Base-by-base conservation (phyloP, 2,329 filamentous ascomycete species). In the Fragosphaeria purpurea region DNA sequence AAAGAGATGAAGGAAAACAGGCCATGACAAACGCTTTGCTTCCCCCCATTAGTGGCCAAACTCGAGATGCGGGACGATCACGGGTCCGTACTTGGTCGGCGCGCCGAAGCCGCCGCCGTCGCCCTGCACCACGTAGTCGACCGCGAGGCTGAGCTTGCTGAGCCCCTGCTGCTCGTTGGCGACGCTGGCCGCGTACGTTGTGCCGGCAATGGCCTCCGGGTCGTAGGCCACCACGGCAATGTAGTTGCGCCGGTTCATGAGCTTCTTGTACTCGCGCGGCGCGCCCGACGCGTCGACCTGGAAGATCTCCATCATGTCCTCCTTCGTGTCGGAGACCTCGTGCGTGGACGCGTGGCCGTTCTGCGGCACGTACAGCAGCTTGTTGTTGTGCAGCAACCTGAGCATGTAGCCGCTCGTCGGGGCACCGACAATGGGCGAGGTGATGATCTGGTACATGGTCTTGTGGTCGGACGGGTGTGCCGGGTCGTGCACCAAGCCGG, bases 291-390 rank as follows among this genome's bases (percentile, higher is more conserved):
- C 88, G 60, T 98, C 93, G 7, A 85, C 87, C 61, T 93, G 88
- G 77, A 98, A 98, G 58, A 98, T 94, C 72, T 98, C 93, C 86
- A 98, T 95, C 93, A 98, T 98, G 69, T 98, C 93, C 67, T 98
- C 93, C 68, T 98, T 97, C 44, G 93, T 98, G 65, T 98, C 93
- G 2, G 83, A 86, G 1, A 86, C 77, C 56, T 83, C 78, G 54
- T 88, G 80, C 2, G 76, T 85, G 1, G 85, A 83, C 57, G 80
- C 79, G 51, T 88, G 82, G 1, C 91, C 91, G 66, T 98, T 98
- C 50, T 79, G 76, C 0, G 93, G 93, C 50, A 98, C 77, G 66
- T 96, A 98, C 33, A 97, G 80, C 39, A 86, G 80, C 67, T 91
- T 93, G 70, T 90, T 91, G 73, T 86, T 93, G 74, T 97, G 89